Conservation (phyloP, 192 early-diverging fungal genomes). For the Coemansia sp. region DNA sequence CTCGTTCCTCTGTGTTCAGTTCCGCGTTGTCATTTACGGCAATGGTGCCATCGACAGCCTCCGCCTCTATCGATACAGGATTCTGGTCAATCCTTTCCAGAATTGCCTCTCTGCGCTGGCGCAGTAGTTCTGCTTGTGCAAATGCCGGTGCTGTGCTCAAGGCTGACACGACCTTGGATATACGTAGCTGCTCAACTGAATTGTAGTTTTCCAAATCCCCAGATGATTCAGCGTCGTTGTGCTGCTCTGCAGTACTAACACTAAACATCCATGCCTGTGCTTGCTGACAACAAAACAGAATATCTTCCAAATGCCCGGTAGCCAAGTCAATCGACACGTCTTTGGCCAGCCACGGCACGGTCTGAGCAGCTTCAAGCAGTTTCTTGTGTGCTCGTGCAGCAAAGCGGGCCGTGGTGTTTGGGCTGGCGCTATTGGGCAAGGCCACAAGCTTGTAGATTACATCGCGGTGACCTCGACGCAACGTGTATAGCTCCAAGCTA, state of each 20-base stretch:
- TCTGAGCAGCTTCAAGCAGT: constrained; percentile 17
- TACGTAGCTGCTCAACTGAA: too few relatives aligned
- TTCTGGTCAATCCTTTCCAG: too few relatives aligned
- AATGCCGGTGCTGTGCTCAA: constrained; percentile 25
- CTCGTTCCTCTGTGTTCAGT: background rate
- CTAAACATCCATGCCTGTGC: constrained; percentile 25
- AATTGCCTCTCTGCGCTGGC: constrained; percentile 12
- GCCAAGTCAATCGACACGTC: constrained; percentile 3
- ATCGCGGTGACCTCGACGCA: constrained; percentile 16
- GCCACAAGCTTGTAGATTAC: constrained; percentile 18
- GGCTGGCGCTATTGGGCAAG: constrained; percentile 15
- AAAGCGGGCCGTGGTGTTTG: constrained; percentile 9
- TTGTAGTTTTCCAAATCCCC: too few relatives aligned
- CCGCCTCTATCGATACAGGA: too few relatives aligned
- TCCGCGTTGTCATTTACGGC: too few relatives aligned
- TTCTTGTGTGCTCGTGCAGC: background rate
- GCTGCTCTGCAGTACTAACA: too few relatives aligned
- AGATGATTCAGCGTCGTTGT: too few relatives aligned
- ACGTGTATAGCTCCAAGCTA: background rate
- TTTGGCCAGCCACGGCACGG: constrained; percentile 24
- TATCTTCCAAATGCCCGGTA: constrained; percentile 16
- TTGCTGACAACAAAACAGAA: constrained; percentile 22
- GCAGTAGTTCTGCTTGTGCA: constrained; percentile 10
- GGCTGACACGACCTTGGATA: constrained; percentile 5
- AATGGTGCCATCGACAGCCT: too few relatives aligned